A percentile compares a stretch with the other conserved stretches of the same genome.
These are phyloP conservation scores for Zangia roseola DNA, from an alignment of 768 basidiomycete species.

Conservation along the genomic window DNA sequence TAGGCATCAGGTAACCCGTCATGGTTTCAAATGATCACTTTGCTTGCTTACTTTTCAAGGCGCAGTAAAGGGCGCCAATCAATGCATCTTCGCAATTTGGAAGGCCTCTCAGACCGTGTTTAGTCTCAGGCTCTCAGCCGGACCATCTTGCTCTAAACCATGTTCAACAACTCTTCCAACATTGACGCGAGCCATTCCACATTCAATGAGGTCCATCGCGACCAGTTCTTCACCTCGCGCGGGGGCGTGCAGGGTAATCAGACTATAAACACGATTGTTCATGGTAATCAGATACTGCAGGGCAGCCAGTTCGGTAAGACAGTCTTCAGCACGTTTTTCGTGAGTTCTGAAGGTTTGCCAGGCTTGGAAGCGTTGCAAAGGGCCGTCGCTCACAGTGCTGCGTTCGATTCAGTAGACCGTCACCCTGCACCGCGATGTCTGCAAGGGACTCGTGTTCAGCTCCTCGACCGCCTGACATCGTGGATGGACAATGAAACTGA, in stretches of 20 bases:
- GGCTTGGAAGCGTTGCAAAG: conserved; percentile 11
- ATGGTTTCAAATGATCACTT: no score
- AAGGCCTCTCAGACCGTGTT: no score
- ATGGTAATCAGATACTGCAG: conserved; percentile 17
- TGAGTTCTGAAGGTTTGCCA: background rate
- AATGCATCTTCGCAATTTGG: no score
- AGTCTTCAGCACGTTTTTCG: background rate
- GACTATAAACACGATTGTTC: conserved; percentile 13
- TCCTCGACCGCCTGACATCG: conserved; percentile 3
- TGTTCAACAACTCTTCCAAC: conserved; percentile 19
- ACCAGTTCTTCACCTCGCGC: conserved; percentile 9
- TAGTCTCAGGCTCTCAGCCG: no score
- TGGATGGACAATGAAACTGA: conserved; percentile 9
- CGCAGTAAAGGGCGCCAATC: no score
- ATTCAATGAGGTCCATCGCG: conserved; percentile 16
- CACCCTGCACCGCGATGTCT: conserved; percentile 10
- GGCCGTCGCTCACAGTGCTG: conserved; percentile 11
- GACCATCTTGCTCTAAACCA: background rate
- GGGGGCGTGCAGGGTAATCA: conserved; percentile 11
- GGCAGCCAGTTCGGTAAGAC: background rate
- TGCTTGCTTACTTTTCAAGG: no score
- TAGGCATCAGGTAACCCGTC: no score
- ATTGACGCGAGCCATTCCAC: conserved; percentile 18
- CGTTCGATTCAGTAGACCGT: conserved; percentile 8
- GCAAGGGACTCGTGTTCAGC: conserved; percentile 11